phyloP scores from a whole-genome alignment of 768 basidiomycete genomes.

The Ramaria sp. region DNA sequence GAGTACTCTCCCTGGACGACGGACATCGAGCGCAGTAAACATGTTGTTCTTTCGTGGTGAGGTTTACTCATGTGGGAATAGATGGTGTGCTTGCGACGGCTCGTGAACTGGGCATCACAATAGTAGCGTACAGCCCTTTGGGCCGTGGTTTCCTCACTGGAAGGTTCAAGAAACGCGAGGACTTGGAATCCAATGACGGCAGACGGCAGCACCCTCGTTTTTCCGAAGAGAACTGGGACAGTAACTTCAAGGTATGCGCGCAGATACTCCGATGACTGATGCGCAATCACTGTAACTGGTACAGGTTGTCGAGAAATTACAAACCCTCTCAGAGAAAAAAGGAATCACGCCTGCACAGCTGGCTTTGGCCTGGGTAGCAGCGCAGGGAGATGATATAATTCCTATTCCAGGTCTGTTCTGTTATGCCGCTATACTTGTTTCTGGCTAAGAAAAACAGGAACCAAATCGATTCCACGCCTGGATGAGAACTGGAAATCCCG shows the following conservation, averaged over 20 bases:
- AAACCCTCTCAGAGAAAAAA: constrained; percentile 14
- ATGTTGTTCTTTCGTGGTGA: not conserved
- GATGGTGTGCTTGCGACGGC: constrained; percentile 17
- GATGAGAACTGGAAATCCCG: constrained; percentile 10
- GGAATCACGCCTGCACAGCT: constrained; percentile 34
- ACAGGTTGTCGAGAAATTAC: not conserved
- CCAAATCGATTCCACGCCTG: constrained; percentile 1
- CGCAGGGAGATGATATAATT: constrained; percentile 35
- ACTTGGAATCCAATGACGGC: constrained; percentile 30
- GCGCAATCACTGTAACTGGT: not conserved
- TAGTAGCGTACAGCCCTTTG: constrained; percentile 31
- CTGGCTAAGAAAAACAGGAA: not conserved
- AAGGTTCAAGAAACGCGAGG: constrained; percentile 22
- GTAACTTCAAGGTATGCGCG: not conserved
- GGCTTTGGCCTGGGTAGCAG: constrained; percentile 36
- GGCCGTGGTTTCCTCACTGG: constrained; percentile 23
- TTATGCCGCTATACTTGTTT: not conserved
- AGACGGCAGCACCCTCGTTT: constrained; percentile 15
- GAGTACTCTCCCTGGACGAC: constrained; percentile 11
- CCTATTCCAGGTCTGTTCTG: constrained; percentile 28
- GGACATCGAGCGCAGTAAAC: constrained; percentile 9
- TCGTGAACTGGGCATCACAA: constrained; percentile 28
- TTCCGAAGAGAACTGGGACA: not conserved
- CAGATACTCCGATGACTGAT: not conserved
- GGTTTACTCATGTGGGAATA: not conserved